Evolutionary conservation across 2,329 filamentous ascomycete genomes (phyloP), one percentile per base, ranked within the genome.

Genomic region (Falciphora oryzae): DNA sequence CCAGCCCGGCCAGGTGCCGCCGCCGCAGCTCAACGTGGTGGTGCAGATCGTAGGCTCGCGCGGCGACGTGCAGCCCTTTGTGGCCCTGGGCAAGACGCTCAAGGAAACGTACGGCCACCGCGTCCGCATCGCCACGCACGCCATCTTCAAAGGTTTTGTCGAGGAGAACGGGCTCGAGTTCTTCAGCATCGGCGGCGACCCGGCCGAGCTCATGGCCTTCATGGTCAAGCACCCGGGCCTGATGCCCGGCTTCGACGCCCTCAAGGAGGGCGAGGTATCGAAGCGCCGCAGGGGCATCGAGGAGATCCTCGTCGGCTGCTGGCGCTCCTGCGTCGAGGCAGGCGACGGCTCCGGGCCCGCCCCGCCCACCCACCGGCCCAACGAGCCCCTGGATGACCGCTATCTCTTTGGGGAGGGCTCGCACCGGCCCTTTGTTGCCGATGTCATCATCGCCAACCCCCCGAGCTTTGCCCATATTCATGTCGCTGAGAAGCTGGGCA

Each of bases 201-300:
- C 90, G 1, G 83, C 87, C 1, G 85, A 90, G 70, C 79, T 92
- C 58, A 93, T 92, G 90, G 91, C 92, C 3, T 96, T 94, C 71
- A 96, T 96, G 92, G 92, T 95, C 59, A 93, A 93, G 75, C 90
- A 95, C 69, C 91, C 92, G 0, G 91, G 92, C 0, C 79, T 96
- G 38, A 92, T 96, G 88, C 92, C 92, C 1, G 89, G 89, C 0
- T 85, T 94, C 65, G 89, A 93, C 61, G 88, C 90, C 1, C 76
- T 96, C 56, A 88, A 87, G 66, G 90, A 84, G 68, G 92, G 92
- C 10, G 92, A 95, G 72, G 85, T 96, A 62, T 88, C 85, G 57
- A 89, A 88, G 74, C 82, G 91, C 35, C 83, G 92, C 35, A 87
- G 84, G 67, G 90, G 89, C 22, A 92, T 96, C 67, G 86, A 88